These are phyloP conservation scores for Asparagopsis taxiformis DNA, from an alignment of 31 red algal species.

Conservation along the genomic window DNA sequence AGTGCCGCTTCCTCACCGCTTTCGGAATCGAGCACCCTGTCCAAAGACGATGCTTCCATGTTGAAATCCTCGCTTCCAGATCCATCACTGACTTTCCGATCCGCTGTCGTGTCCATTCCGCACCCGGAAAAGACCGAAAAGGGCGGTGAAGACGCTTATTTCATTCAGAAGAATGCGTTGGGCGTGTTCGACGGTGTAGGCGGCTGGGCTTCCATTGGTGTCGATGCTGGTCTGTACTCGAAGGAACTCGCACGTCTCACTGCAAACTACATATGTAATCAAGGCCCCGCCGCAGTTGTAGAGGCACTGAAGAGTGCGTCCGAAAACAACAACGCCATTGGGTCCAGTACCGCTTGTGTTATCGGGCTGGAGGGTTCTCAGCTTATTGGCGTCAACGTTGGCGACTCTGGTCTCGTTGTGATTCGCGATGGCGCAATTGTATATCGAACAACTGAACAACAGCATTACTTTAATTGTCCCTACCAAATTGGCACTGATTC, in stretches of 20 bases:
- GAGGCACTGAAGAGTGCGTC: constrained; percentile 56
- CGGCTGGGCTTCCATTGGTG: constrained; percentile 84
- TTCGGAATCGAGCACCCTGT: background rate
- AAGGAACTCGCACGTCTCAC: constrained; percentile 63
- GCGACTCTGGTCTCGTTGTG: constrained; percentile 78
- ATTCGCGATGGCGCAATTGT: constrained; percentile 65
- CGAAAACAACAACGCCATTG: constrained; percentile 33
- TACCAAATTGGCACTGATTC: constrained; percentile 82
- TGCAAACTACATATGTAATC: constrained; percentile 17
- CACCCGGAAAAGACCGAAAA: constrained; percentile 58
- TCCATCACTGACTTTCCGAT: constrained; percentile 7
- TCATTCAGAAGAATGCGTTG: constrained; percentile 56
- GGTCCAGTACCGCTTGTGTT: constrained; percentile 71
- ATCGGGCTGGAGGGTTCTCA: constrained; percentile 47
- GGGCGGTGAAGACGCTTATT: constrained; percentile 93
- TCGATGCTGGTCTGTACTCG: constrained; percentile 86
- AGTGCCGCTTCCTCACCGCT: background rate
- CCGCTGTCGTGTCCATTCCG: constrained; percentile 33
- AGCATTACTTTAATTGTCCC: constrained; percentile 91
- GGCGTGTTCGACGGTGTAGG: constrained; percentile 98
- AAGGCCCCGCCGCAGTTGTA: constrained; percentile 17
- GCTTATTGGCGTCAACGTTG: constrained; percentile 65
- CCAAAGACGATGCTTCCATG: background rate
- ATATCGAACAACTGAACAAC: constrained; percentile 70
- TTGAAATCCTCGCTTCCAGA: background rate